Evolutionary conservation across 2,329 filamentous ascomycete species (phyloP), one percentile per base, ranked within the genome.

Genomic region (Blastomyces parvus): DNA sequence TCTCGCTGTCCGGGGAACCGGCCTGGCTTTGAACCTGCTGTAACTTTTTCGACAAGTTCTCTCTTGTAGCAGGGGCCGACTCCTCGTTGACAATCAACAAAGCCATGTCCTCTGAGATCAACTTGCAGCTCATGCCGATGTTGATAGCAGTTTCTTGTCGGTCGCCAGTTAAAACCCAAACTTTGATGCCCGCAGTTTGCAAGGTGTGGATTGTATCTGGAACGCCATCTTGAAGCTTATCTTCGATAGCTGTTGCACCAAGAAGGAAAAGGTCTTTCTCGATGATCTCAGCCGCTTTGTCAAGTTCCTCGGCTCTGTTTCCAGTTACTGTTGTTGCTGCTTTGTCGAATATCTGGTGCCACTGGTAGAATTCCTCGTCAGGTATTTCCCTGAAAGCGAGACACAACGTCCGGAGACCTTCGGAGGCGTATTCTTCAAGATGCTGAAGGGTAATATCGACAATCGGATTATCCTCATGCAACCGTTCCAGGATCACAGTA

Each of bases 71-170:
- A 44, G 83, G 81, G 17, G 91, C 83, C 59, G 80, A 83, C 70
- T 97, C 92, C 73, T 99, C 94, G 72, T 99, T 99, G 72, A 99
- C 84, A 69, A 99, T 97, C 62, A 99, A 80, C 13, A 99, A 83
- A 72, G 94, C 96, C 94, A 99, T 99, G 70, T 99, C 95, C 77
- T 99, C 94, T 68, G 91, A 96, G 65, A 99, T 90, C 59, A 99
- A 84, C 78, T 97, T 97, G 79, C 94, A 99, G 74, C 91, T 97
- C 94, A 99, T 99, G 67, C 95, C 94, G 69, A 99, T 99, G 75
- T 99, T 99, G 83, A 99, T 99, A 63, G 94, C 94, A 36, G 94
- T 99, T 77, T 99, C 94, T 77, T 99, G 95, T 70, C 94, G 86
- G 80, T 99, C 94, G 70, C 94, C 94, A 48, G 94, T 99, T 75